Base-by-base conservation (phyloP, 345 rosid species). In the Rubroshorea leprosula region DNA sequence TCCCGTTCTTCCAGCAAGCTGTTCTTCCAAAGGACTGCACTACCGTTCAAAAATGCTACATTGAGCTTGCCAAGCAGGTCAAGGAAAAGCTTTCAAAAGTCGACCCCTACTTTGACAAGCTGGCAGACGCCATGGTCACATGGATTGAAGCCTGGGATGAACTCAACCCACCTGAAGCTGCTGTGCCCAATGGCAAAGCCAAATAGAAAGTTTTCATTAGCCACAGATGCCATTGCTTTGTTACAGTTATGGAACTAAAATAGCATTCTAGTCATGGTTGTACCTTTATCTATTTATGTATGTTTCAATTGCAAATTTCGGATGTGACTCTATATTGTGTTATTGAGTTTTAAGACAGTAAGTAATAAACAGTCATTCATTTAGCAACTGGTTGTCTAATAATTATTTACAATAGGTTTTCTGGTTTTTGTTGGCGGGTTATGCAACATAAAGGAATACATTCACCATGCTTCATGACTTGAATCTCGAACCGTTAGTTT, bases 131-230 rank as follows among this genome's bases (percentile, higher is more conserved):
- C 53, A 76, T 76, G 74, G 61, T 65, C 19, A 68, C 76, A 10
- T 76, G 74, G 80, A 68, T 72, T 68, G 61, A 68, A 62, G 71
- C 74, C 16, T 76, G 80, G 80, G 74, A 68, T 23, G 61, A 58
- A 7, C 68, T 65, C 23, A 75, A 70, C 54, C 43, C 69, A 15
- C 4, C 68, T 11, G 78, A 61, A 47, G 64, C 58, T 16, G 24
- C 68, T 55, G 24, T 49, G 11, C 54, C 78, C 18, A 83, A 65
- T 16, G 84, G 77, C 72, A 75, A 74, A 55, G 79, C 89, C 58
- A 70, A 75, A 49, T 68, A 49, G 54, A 52, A 17, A 35, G 41
- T 35, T 55, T 45, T 17, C 1, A 20, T 46, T 5, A 41, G 15
- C 27, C 5, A 35, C 52, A 49, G 16, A 55, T 22, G 48, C 27